phyloP scores from a whole-genome alignment of 163 green algal genomes.

The Prototheca wickerhamii region DNA sequence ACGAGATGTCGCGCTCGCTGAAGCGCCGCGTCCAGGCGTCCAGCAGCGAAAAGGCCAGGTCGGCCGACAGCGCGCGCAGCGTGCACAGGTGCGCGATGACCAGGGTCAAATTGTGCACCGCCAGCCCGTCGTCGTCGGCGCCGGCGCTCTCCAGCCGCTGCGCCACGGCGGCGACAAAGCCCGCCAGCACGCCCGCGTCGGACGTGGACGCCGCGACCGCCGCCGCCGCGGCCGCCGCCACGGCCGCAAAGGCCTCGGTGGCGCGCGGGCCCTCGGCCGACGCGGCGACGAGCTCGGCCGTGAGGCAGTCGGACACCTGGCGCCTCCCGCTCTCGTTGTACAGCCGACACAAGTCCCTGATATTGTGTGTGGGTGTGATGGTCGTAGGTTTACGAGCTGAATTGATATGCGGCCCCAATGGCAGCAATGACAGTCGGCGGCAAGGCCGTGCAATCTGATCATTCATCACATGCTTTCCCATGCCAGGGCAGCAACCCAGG shows the following conservation, averaged over 20 bases:
- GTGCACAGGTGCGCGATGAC: constrained; percentile 47
- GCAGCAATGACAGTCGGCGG: background rate
- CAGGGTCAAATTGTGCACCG: constrained; percentile 41
- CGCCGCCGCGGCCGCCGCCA: constrained; percentile 56
- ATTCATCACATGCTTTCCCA: background rate
- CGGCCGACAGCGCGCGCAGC: constrained; percentile 13
- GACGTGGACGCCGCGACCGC: constrained; percentile 41
- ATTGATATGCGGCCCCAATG: background rate
- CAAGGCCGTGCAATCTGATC: background rate
- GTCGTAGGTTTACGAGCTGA: background rate
- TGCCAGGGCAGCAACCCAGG: no score
- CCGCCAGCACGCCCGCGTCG: constrained; percentile 25
- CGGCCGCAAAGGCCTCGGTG: constrained; percentile 61
- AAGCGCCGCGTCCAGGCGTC: constrained; percentile 37
- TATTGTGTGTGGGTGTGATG: background rate
- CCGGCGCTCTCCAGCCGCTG: constrained; percentile 16
- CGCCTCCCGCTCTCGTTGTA: constrained; percentile 40
- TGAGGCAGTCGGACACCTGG: constrained; percentile 43
- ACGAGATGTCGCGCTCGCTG: constrained; percentile 58
- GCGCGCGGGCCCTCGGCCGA: constrained; percentile 58
- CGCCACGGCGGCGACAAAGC: constrained; percentile 26
- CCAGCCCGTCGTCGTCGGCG: constrained; percentile 18
- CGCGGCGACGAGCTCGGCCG: constrained; percentile 49
- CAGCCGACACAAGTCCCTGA: constrained; percentile 42
- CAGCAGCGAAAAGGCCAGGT: constrained; percentile 45